Evolutionary conservation across 805 yeast species (phyloP).

Genomic region (Cyberlindnera maclurae): DNA sequence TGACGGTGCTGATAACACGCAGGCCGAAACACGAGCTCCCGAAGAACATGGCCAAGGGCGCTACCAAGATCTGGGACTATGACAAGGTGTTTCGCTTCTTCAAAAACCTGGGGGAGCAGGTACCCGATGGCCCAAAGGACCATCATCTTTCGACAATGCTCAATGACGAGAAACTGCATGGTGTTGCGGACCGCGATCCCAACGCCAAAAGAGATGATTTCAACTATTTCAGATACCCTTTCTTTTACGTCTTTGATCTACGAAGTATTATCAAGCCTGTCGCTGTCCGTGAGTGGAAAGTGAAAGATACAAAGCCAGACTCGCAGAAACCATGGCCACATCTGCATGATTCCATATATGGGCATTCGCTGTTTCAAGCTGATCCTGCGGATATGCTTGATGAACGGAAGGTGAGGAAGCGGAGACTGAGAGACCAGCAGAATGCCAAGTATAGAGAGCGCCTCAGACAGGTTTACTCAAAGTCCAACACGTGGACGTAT

Average conservation of each 20-base stretch:
- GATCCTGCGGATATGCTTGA: conserved; percentile 39
- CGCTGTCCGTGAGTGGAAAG: conserved; percentile 74
- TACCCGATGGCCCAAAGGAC: conserved; percentile 11
- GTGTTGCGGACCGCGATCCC: conserved; percentile 86
- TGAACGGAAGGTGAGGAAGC: conserved; percentile 31
- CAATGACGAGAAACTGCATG: conserved; percentile 77
- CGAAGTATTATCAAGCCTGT: conserved; percentile 75
- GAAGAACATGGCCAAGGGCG: conserved; percentile 38
- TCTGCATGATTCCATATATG: conserved; percentile 55
- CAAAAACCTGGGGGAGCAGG: conserved; percentile 46
- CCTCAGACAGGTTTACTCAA: conserved; percentile 19
- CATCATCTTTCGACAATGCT: conserved; percentile 53
- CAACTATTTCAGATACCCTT: conserved; percentile 70
- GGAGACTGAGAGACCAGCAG: conserved; percentile 21
- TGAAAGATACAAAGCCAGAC: conserved; percentile 17
- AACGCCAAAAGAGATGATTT: conserved; percentile 78
- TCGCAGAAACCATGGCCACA: conserved; percentile 44
- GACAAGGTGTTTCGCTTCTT: conserved; percentile 81
- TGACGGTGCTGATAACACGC: conserved; percentile 72
- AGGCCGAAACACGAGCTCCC: conserved; percentile 39
- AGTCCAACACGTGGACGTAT: background rate
- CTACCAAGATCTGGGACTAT: conserved; percentile 73
- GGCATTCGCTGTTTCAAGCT: conserved; percentile 71
- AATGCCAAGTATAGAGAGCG: conserved; percentile 34
- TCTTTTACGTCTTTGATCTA: conserved; percentile 73